Conservation (phyloP, 129 eudicot species). For the Artemisia annua region DNA sequence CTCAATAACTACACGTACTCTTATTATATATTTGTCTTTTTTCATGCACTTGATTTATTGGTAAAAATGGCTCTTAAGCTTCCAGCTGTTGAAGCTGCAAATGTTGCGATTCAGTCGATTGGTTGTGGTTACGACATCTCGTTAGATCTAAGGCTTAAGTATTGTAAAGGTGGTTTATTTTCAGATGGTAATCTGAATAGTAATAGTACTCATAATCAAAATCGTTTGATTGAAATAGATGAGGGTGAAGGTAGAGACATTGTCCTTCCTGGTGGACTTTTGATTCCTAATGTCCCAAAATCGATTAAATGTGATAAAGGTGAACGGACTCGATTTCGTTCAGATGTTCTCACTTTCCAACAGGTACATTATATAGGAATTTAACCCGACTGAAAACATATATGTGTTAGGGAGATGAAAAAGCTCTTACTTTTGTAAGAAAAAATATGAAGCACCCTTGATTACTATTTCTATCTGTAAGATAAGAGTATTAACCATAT, state of each 20-base stretch:
- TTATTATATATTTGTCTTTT: too few species aligned
- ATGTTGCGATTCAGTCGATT: conserved; percentile 82
- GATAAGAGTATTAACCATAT: too few species aligned
- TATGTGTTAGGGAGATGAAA: too few species aligned
- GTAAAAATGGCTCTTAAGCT: conserved; percentile 73
- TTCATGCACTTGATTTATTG: too few species aligned
- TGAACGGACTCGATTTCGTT: conserved; percentile 84
- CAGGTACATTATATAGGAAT: conserved; percentile 51
- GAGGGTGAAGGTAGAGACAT: conserved; percentile 59
- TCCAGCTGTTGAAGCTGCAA: conserved; percentile 81
- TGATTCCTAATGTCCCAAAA: conserved; percentile 63
- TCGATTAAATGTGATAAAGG: conserved; percentile 93
- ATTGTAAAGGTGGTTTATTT: conserved; percentile 60
- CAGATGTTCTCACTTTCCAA: conserved; percentile 91
- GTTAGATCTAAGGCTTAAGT: conserved; percentile 85
- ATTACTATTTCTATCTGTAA: too few species aligned
- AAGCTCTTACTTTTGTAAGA: too few species aligned
- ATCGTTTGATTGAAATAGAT: conserved; percentile 23
- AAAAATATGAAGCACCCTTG: too few species aligned
- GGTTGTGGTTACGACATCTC: conserved; percentile 91
- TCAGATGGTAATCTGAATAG: too few species aligned
- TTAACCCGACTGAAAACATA: neutral
- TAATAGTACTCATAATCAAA: neutral
- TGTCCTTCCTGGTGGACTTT: conserved; percentile 83
- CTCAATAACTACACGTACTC: too few species aligned